Base-by-base conservation (phyloP, 2,329 filamentous ascomycete species). In the Cladobotryum mycophilum region DNA sequence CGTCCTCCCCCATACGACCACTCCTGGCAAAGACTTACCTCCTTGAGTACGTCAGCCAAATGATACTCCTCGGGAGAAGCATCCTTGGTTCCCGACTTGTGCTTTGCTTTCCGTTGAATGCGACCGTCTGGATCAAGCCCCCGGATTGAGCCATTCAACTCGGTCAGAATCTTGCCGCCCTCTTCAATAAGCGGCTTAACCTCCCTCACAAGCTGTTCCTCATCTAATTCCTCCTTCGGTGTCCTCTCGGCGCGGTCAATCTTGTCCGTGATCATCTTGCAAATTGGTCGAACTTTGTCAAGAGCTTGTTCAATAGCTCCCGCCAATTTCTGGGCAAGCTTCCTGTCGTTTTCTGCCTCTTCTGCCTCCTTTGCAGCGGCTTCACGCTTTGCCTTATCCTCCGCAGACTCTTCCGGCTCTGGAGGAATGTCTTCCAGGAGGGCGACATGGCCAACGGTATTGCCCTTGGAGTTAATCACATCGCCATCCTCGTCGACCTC, bases 181-280 rank as follows among this genome's bases (percentile, higher is more conserved):
- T 96, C 87, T 67, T 96, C 90, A 62, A 96, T 89, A 13, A 96
- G 78, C 1, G 91, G 91, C 69, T 86, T 88, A 61, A 96, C 89
- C 52, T 90, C 80, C 66, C 88, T 82, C 62, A 96, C 90, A 5
- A 96, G 81, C 59, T 88, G 80, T 63, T 96, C 89, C 66, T 96
- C 91, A 62, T 96, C 89, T 20, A 92, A 84, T 60, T 96, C 89
- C 4, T 95, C 88, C 69, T 89, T 86, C 41, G 87, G 85, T 25
- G 86, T 88, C 57, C 82, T 81, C 67, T 96, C 88, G 25, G 88
- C 89, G 49, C 76, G 77, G 60, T 95, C 88, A 61, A 95, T 87
- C 70, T 85, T 79, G 81, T 90, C 85, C 4, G 82, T 87, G 67
- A 96, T 96, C 74, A 89, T 80, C 71, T 88, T 89, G 76, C 88